A percentile compares a stretch with the other conserved stretches of the same genome.
Evolutionary conservation across 2,329 filamentous ascomycete species (phyloP).

Genomic region (Aspergillus hortae): DNA sequence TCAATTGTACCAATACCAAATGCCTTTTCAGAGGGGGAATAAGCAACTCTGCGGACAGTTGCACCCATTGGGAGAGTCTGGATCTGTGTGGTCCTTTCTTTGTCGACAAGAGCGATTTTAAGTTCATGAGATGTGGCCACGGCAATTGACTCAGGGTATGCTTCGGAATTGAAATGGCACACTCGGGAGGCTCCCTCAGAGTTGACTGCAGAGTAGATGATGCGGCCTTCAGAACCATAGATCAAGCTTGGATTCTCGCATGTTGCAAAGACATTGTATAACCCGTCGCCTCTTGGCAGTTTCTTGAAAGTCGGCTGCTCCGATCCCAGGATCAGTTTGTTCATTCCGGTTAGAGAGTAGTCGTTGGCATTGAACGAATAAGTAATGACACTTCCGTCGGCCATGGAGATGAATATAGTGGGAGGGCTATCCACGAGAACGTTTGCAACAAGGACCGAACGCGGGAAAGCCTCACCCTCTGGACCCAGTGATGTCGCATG

Average conservation of each 20-base stretch:
- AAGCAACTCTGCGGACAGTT: conserved; percentile 82
- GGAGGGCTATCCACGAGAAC: conserved; percentile 65
- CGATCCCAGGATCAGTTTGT: conserved; percentile 79
- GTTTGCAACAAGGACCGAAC: conserved; percentile 75
- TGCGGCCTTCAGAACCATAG: conserved; percentile 79
- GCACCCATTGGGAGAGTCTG: conserved; percentile 73
- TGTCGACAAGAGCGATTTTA: conserved; percentile 77
- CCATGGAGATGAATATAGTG: conserved; percentile 83
- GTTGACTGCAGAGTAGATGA: conserved; percentile 91
- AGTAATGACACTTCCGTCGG: conserved; percentile 85
- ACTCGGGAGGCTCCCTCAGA: conserved; percentile 80
- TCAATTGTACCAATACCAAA: conserved; percentile 87
- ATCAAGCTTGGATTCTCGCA: conserved; percentile 94
- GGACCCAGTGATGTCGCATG: conserved; percentile 61
- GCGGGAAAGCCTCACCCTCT: conserved; percentile 73
- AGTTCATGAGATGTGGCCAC: conserved; percentile 74
- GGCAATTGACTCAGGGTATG: conserved; percentile 75
- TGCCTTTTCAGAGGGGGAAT: conserved; percentile 71
- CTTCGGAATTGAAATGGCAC: conserved; percentile 75
- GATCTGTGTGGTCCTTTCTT: conserved; percentile 82
- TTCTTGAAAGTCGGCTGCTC: conserved; percentile 78
- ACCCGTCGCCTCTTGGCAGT: conserved; percentile 63
- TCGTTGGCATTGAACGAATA: conserved; percentile 65
- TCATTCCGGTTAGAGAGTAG: conserved; percentile 67
- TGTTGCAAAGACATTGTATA: conserved; percentile 83